Evolutionary conservation across 2,329 filamentous ascomycete species (phyloP).

Genomic region (Neofusicoccum kwambonambiense): DNA sequence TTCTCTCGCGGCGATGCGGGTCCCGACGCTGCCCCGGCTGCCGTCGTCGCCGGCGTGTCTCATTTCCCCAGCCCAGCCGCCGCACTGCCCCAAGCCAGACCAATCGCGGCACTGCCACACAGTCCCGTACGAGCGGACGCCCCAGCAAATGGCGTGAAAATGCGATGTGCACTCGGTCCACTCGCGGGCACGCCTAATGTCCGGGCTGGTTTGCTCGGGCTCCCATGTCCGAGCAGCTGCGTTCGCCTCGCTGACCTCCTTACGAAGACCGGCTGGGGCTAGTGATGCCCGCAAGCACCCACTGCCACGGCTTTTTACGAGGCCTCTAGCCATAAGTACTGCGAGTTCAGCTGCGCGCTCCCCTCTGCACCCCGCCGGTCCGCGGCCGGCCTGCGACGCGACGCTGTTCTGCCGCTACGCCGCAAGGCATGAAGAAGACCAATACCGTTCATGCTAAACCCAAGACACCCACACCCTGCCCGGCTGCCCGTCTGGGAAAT

Average conservation of each 20-base stretch:
- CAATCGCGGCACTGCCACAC: slow-evolving; percentile 15
- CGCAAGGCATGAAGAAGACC: slow-evolving; percentile 2
- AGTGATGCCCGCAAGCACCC: not conserved
- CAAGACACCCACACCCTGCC: slow-evolving; percentile 12
- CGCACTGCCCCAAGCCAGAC: slow-evolving; percentile 3
- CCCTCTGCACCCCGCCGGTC: too few species aligned
- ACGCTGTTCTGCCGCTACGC: not conserved
- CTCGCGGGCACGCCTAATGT: slow-evolving; percentile 12
- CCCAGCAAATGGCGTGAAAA: slow-evolving; percentile 13
- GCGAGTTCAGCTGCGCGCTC: not conserved
- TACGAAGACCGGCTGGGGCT: not conserved
- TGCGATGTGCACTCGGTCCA: slow-evolving; percentile 12
- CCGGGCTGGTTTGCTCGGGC: slow-evolving; percentile 3
- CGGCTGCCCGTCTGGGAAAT: slow-evolving; percentile 5
- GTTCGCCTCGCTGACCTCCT: not conserved
- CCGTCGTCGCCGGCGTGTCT: not conserved
- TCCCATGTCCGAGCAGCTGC: not conserved
- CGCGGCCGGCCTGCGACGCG: not conserved
- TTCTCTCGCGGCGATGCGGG: not conserved
- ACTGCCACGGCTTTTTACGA: not conserved
- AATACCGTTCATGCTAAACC: slow-evolving; percentile 15
- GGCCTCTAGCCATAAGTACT: not conserved
- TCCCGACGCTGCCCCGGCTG: not conserved
- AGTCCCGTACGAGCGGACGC: not conserved
- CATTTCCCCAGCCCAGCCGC: slow-evolving; percentile 13